Percentiles rank a stretch among this genome's conserved stretches.
These are phyloP conservation scores for Phytophthora sansomeana DNA, from an alignment of 352 stramenopile species.

Conservation along the genomic window DNA sequence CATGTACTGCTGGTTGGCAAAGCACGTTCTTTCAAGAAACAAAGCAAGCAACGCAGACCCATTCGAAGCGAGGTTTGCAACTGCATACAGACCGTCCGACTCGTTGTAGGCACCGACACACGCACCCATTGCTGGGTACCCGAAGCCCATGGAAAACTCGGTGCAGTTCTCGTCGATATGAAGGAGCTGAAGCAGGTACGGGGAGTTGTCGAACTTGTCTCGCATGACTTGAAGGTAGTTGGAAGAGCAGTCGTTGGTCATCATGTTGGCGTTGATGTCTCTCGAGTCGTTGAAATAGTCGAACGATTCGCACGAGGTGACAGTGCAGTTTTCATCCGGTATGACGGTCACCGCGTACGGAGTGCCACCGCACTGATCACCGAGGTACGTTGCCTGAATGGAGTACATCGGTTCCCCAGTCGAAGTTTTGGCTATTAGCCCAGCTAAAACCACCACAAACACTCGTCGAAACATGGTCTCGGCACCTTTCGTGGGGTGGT, in stretches of 20 bases:
- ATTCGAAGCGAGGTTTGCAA: slow-evolving; percentile 20
- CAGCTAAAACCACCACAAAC: background rate
- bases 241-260: slow-evolving; percentile 31
- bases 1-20: slow-evolving; percentile 29
- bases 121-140: slow-evolving; percentile 24
- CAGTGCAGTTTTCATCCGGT: slow-evolving; percentile 22
- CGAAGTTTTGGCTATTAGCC: background rate
- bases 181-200: slow-evolving; percentile 31
- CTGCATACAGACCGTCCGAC: slow-evolving; percentile 24
- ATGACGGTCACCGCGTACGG: slow-evolving; percentile 28
- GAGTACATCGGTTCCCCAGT: slow-evolving; percentile 20
- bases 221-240: slow-evolving; percentile 25
- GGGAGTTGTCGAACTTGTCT: slow-evolving; percentile 31
- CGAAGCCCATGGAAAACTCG: slow-evolving; percentile 28
- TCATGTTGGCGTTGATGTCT: slow-evolving; percentile 32
- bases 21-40: slow-evolving; percentile 26
- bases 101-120: slow-evolving; percentile 40
- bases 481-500: background rate
- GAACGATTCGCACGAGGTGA: slow-evolving; percentile 18
- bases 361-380: slow-evolving; percentile 21
- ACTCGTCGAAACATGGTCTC: slow-evolving; percentile 2
- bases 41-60: slow-evolving; percentile 23
- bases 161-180: slow-evolving; percentile 33
- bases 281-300: slow-evolving; percentile 19
- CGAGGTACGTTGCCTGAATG: slow-evolving; percentile 27